phyloP scores from a whole-genome alignment of 2,329 filamentous ascomycete species.

The Clonostachys sp. region DNA sequence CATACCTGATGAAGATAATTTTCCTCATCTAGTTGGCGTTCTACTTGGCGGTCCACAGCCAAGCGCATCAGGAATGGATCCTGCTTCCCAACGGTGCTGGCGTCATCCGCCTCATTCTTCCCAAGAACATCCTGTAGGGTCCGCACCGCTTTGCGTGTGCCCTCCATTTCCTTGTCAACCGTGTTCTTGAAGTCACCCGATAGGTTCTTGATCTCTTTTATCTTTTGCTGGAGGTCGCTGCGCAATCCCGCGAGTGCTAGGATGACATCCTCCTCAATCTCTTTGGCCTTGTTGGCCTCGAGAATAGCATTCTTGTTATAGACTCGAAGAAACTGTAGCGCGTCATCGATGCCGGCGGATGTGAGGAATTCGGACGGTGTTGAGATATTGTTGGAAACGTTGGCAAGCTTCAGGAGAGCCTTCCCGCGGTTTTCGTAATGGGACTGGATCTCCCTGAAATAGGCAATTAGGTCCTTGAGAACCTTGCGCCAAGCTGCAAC shows the following conservation, averaged over 20 bases:
- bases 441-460: constrained; percentile 86
- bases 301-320: constrained; percentile 77
- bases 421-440: constrained; percentile 87
- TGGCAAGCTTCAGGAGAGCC: constrained; percentile 74
- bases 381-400: constrained; percentile 75
- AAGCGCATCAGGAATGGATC: constrained; percentile 88
- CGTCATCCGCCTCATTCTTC: constrained; percentile 72
- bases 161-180: constrained; percentile 91
- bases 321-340: constrained; percentile 71
- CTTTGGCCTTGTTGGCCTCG: constrained; percentile 83
- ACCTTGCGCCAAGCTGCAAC: constrained; percentile 83
- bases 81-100: constrained; percentile 72
- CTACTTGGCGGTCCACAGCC: constrained; percentile 82
- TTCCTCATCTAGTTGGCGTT: constrained; percentile 91
- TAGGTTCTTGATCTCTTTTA: constrained; percentile 95
- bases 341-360: constrained; percentile 83
- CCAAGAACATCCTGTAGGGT: constrained; percentile 78
- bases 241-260: constrained; percentile 79
- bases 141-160: constrained; percentile 73
- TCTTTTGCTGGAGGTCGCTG: constrained; percentile 89
- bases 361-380: constrained; percentile 72
- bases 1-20: constrained; percentile 88
- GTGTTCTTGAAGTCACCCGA: constrained; percentile 96
- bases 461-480: constrained; percentile 88
- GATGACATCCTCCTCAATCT: constrained; percentile 90